These are phyloP conservation scores for Adansonia digitata DNA, from an alignment of 345 rosid genomes.

Conservation along the genomic window DNA sequence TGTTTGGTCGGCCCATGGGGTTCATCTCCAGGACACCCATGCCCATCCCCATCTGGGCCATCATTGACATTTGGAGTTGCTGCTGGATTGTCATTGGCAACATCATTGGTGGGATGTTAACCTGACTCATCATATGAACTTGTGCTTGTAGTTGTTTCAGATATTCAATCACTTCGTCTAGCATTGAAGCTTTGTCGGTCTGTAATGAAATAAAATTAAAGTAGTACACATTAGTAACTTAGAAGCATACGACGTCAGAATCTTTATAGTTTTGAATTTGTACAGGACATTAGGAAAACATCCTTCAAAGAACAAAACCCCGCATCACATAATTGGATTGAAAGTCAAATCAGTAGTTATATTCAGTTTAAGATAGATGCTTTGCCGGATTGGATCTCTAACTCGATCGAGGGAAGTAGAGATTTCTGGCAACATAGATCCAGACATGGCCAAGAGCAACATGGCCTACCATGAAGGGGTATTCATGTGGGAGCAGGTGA, in stretches of 20 bases:
- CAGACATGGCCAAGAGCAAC: neutral
- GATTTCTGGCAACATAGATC: neutral
- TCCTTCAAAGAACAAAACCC: too few relatives aligned
- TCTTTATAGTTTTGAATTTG: neutral
- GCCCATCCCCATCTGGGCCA: conserved; percentile 69
- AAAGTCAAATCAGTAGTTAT: neutral
- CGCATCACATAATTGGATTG: neutral
- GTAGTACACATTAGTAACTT: neutral
- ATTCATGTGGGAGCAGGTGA: conserved; percentile 23
- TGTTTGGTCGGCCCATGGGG: conserved; percentile 43
- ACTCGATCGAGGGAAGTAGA: too few relatives aligned
- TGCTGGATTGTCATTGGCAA: conserved; percentile 80
- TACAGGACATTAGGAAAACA: too few relatives aligned
- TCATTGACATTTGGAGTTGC: conserved; percentile 78
- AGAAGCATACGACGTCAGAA: too few relatives aligned
- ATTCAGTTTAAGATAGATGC: neutral
- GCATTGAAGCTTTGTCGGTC: conserved; percentile 98
- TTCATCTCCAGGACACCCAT: conserved; percentile 70
- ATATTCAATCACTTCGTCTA: conserved; percentile 95
- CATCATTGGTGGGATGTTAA: conserved; percentile 73
- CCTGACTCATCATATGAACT: conserved; percentile 71
- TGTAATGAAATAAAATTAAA: conserved; percentile 25
- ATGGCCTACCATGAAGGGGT: conserved; percentile 16
- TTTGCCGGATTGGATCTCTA: too few relatives aligned
- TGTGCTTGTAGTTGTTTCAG: conserved; percentile 88